A percentile compares a stretch with the other conserved stretches of the same genome.
Conservation (phyloP, 2,329 filamentous ascomycete species). For the Apiospora aurea region DNA sequence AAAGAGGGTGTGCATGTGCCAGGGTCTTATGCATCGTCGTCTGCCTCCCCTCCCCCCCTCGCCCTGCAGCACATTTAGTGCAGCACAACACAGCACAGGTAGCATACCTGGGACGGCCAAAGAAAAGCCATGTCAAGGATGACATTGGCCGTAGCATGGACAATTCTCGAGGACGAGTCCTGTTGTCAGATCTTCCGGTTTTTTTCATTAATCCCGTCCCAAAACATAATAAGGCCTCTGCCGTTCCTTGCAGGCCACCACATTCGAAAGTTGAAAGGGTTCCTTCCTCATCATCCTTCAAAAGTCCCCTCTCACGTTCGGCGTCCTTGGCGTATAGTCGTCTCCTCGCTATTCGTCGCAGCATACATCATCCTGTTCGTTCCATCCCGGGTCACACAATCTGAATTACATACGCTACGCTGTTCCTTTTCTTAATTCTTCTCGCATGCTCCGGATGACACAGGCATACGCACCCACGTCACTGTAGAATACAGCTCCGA, state of each 20-base stretch:
- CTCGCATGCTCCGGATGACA: slow-evolving; percentile 25
- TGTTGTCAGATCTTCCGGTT: slow-evolving; percentile 24
- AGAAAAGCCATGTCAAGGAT: slow-evolving; percentile 13
- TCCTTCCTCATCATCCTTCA: slow-evolving; percentile 8
- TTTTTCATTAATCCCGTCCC: slow-evolving; percentile 23
- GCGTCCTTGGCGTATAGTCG: slow-evolving; percentile 25
- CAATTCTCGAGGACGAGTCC: slow-evolving; percentile 15
- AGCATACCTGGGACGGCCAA: slow-evolving; percentile 1
- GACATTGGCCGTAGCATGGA: slow-evolving; percentile 11
- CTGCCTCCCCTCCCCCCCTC: slow-evolving; percentile 8
- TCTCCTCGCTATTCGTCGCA: slow-evolving; percentile 15
- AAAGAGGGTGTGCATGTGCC: slow-evolving; percentile 22
- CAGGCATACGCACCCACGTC: neutral
- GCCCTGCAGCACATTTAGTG: slow-evolving; percentile 15
- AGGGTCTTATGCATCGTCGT: slow-evolving; percentile 23
- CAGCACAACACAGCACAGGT: neutral
- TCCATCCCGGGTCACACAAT: slow-evolving; percentile 8
- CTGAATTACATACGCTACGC: neutral
- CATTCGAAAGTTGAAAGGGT: slow-evolving; percentile 21
- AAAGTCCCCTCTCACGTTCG: slow-evolving; percentile 18
- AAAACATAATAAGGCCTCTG: slow-evolving; percentile 27
- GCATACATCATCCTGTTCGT: neutral
- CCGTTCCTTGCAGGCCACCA: slow-evolving; percentile 28
- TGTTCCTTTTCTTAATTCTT: slow-evolving; percentile 28
- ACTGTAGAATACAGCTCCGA: slow-evolving; percentile 1